These are phyloP conservation scores for Umbelopsis isabellina DNA, from an alignment of 192 early-diverging fungal genomes.

Conservation along the genomic window DNA sequence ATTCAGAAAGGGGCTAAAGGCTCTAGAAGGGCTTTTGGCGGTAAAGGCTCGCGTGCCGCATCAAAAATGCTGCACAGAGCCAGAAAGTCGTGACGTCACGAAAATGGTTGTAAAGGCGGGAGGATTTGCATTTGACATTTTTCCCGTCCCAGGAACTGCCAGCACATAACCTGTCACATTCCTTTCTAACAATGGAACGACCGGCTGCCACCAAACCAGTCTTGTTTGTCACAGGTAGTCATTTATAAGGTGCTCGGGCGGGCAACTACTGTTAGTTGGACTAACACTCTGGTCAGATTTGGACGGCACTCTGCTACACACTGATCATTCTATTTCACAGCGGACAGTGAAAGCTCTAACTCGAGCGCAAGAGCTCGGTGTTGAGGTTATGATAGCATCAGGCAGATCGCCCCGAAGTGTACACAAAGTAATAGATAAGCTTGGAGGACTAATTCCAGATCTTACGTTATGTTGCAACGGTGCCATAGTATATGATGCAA, in stretches of 20 bases:
- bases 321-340: constrained; percentile 36
- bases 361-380: constrained; percentile 29
- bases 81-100: constrained; percentile 1
- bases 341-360: constrained; percentile 37
- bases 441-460: constrained; percentile 43
- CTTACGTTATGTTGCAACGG: constrained; percentile 50
- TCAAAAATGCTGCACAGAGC: not conserved
- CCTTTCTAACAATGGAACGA: not conserved
- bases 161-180: too few relatives aligned
- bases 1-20: not conserved
- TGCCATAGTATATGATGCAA: constrained; percentile 39
- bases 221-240: constrained; percentile 5
- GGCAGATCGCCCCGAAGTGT: constrained; percentile 47
- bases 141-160: too few relatives aligned
- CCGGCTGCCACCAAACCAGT: constrained; percentile 11
- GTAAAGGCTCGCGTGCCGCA: not conserved
- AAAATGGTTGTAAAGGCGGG: not conserved
- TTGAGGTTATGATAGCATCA: constrained; percentile 46
- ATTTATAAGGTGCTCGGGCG: too few relatives aligned
- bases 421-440: constrained; percentile 44
- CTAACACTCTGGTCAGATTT: constrained; percentile 25
- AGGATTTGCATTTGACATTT: not conserved
- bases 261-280: not conserved
- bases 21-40: not conserved
- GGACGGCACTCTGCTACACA: constrained; percentile 46